Evolutionary conservation across 2,329 filamentous ascomycete genomes (phyloP).

Genomic region (Penicillium decumbens): DNA sequence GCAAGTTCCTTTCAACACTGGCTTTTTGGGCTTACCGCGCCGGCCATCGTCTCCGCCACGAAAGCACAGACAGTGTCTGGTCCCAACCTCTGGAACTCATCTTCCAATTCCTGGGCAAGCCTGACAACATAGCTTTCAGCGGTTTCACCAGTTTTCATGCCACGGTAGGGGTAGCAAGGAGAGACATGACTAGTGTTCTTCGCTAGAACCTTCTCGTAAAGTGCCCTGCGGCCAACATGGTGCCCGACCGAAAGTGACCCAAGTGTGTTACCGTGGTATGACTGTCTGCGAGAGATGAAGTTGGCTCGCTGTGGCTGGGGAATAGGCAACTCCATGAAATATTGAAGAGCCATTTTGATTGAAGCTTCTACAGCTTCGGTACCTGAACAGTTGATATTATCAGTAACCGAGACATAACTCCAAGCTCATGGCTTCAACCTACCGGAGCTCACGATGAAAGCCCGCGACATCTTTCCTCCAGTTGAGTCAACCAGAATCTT

Average conservation of each 20-base stretch:
- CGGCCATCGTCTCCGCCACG: slow-evolving; percentile 53
- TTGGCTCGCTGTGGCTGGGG: slow-evolving; percentile 51
- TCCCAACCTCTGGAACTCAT: slow-evolving; percentile 59
- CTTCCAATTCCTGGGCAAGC: slow-evolving; percentile 60
- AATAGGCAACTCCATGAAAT: slow-evolving; percentile 52
- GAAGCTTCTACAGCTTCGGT: slow-evolving; percentile 65
- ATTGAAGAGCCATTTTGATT: slow-evolving; percentile 62
- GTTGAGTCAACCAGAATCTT: slow-evolving; percentile 48
- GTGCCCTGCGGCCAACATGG: slow-evolving; percentile 53
- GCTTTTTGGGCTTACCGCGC: slow-evolving; percentile 35
- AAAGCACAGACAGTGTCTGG: slow-evolving; percentile 64
- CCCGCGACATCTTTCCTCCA: slow-evolving; percentile 49
- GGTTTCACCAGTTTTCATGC: slow-evolving; percentile 47
- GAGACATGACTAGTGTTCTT: slow-evolving; percentile 56
- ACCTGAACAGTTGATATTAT: slow-evolving; percentile 34
- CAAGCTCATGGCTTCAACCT: slow-evolving; percentile 2
- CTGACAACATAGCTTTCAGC: slow-evolving; percentile 54
- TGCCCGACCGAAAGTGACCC: slow-evolving; percentile 64
- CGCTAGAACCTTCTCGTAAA: slow-evolving; percentile 57
- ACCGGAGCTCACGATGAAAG: slow-evolving; percentile 56
- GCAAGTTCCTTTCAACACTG: background rate
- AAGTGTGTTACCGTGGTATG: slow-evolving; percentile 66
- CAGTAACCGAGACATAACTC: background rate
- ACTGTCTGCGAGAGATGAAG: slow-evolving; percentile 60
- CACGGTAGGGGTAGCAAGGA: slow-evolving; percentile 61